Evolutionary conservation across 1,284 basidiomycete species (phyloP), one percentile per base, ranked within the genome.

Genomic region (Cryptococcus amylolentus): DNA sequence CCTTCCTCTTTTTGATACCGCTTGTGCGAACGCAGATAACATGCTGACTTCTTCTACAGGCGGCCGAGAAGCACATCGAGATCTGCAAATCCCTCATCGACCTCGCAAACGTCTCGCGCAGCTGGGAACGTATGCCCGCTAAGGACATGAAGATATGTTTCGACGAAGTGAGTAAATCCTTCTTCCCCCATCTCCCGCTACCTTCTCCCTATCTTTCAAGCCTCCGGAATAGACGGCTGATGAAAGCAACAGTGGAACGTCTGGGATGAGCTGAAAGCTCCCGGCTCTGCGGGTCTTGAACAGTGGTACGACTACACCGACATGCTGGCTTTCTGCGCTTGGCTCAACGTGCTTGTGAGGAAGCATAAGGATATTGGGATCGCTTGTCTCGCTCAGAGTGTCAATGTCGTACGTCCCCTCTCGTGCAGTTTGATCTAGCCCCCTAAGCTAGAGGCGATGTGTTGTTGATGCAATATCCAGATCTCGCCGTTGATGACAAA

Each of bases 261-360:
- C 3, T 74, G 67, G 70, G 73, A 75, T 55, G 61, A 79, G 66
- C 44, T 73, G 67, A 68, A 82, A 81, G 76, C 74, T 1, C 61
- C 66, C 37, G 71, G 68, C 2, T 62, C 65, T 3, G 81, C 82
- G 47, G 84, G 84, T 0, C 78, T 84, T 0, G 83, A 86, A 65
- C 84, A 79, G 67, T 62, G 79, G 77, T 86, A 86, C 69, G 83
- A 84, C 61, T 78, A 84, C 37, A 83, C 83, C 5, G 85, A 86
- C 68, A 83, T 84, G 50, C 78, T 86, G 1, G 84, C 83, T 62
- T 77, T 77, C 66, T 81, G 82, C 5, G 79, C 83, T 1, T 87
- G 84, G 84, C 71, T 87, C 59, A 84, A 86, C 67, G 79, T 85
- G 13, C 83, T 86, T 57, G 80, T 86, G 16, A 78, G 84, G 18